A percentile compares a stretch with the other conserved stretches of the same genome.
These are phyloP conservation scores for Albugo candida DNA, from an alignment of 352 stramenopile species.

Conservation along the genomic window DNA sequence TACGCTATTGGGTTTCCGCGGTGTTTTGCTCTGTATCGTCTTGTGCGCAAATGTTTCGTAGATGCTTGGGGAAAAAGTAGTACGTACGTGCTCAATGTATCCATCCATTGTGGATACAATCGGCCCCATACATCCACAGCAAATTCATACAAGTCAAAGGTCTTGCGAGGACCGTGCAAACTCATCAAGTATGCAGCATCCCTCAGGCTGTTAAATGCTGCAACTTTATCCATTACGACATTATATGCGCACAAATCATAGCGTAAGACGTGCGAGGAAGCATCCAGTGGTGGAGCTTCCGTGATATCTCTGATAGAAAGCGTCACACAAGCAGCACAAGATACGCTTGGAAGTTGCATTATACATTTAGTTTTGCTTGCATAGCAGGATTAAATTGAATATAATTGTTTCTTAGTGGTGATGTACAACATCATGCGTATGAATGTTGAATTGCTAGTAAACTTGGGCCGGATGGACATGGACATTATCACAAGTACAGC, in stretches of 20 bases:
- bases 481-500: too few species aligned
- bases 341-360: too few species aligned
- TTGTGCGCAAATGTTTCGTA: conserved; percentile 1
- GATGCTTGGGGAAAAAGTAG: conserved; percentile 86
- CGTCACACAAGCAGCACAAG: conserved; percentile 36
- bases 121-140: conserved; percentile 80
- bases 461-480: too few species aligned
- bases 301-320: conserved; percentile 91
- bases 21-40: not conserved
- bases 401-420: too few species aligned
- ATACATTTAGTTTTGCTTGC: too few species aligned
- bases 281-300: conserved; percentile 83
- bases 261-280: conserved; percentile 97
- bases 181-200: conserved; percentile 84
- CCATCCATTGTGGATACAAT: conserved; percentile 87
- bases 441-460: too few species aligned
- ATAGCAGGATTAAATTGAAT: too few species aligned
- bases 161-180: conserved; percentile 83
- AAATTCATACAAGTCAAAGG: conserved; percentile 88
- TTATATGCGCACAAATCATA: conserved; percentile 96
- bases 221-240: conserved; percentile 82
- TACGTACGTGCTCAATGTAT: conserved; percentile 87
- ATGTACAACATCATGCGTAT: too few species aligned
- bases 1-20: not conserved
- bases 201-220: conserved; percentile 85